Percentiles rank a stretch among this genome's conserved stretches.
phyloP scores from a whole-genome alignment of 2,329 filamentous ascomycete genomes.

The Onygena corvina region DNA sequence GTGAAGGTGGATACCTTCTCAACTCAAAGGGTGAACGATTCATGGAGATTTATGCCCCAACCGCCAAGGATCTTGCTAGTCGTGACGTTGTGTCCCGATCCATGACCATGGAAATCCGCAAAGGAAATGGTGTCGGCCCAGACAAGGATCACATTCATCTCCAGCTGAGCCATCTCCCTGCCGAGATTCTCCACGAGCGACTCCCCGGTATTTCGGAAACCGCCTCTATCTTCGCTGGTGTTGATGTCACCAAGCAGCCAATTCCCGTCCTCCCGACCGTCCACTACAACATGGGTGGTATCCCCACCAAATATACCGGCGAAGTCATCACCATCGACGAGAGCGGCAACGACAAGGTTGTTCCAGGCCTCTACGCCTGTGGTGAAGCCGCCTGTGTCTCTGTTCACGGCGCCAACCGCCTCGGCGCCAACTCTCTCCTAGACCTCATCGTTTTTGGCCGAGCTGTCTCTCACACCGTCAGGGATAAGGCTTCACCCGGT shows the following conservation, averaged over 20 bases:
- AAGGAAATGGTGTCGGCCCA: constrained; percentile 89
- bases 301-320: constrained; percentile 92
- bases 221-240: constrained; percentile 89
- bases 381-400: constrained; percentile 96
- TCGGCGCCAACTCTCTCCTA: constrained; percentile 95
- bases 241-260: constrained; percentile 93
- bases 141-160: constrained; percentile 99
- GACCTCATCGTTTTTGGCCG: constrained; percentile 96
- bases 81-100: constrained; percentile 94
- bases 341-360: constrained; percentile 77
- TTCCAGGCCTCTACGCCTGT: constrained; percentile 89
- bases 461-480: constrained; percentile 92
- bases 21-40: constrained; percentile 98
- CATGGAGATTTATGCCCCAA: constrained; percentile 97
- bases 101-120: constrained; percentile 97
- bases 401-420: constrained; percentile 93
- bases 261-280: constrained; percentile 94
- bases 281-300: constrained; percentile 99
- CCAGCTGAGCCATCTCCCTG: constrained; percentile 86
- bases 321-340: constrained; percentile 86
- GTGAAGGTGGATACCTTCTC: constrained; percentile 93
- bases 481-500: constrained; percentile 81
- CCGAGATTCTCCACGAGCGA: constrained; percentile 87
- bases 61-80: constrained; percentile 91
- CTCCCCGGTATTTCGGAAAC: constrained; percentile 98